A percentile compares a stretch with the other conserved stretches of the same genome.
phyloP scores from a whole-genome alignment of 805 yeast species.

The Lipomyces sp. region DNA sequence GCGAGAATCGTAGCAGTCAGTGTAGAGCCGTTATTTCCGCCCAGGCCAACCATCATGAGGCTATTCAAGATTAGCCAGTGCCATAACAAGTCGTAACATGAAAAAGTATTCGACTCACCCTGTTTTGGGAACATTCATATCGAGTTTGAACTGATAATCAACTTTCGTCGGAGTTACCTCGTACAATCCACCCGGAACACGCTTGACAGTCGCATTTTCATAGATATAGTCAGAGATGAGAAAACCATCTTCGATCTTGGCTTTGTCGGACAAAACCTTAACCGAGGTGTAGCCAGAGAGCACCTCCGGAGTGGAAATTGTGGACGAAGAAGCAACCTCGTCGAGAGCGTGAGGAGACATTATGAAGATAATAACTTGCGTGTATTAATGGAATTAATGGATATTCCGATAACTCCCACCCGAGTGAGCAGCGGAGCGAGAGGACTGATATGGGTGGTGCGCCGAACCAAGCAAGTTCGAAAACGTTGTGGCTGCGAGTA shows the following conservation, averaged over 20 bases:
- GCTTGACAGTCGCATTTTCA: constrained; percentile 61
- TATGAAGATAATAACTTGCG: constrained; percentile 36
- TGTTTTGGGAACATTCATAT: constrained; percentile 77
- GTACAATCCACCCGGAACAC: constrained; percentile 45
- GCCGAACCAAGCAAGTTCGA: constrained; percentile 50
- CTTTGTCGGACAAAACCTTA: constrained; percentile 59
- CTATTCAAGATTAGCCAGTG: constrained; percentile 44
- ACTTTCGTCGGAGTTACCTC: constrained; percentile 70
- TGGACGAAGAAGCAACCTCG: constrained; percentile 39
- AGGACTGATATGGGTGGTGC: constrained; percentile 51
- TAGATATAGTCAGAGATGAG: constrained; percentile 65
- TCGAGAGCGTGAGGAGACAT: constrained; percentile 46
- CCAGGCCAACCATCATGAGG: constrained; percentile 87
- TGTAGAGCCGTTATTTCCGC: constrained; percentile 97
- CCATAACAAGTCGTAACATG: not conserved
- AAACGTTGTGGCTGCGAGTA: constrained; percentile 46
- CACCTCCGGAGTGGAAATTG: constrained; percentile 42
- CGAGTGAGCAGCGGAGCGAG: constrained; percentile 51
- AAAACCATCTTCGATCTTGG: constrained; percentile 53
- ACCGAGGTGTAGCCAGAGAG: constrained; percentile 53
- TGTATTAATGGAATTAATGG: constrained; percentile 47
- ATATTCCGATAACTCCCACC: constrained; percentile 55
- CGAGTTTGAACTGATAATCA: constrained; percentile 85
- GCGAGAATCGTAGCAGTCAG: constrained; percentile 84
- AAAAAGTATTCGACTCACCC: constrained; percentile 46